Percentiles rank a stretch among this genome's conserved stretches.
Conservation (phyloP, 2,329 filamentous ascomycete genomes). For the Epichloe sp. region DNA sequence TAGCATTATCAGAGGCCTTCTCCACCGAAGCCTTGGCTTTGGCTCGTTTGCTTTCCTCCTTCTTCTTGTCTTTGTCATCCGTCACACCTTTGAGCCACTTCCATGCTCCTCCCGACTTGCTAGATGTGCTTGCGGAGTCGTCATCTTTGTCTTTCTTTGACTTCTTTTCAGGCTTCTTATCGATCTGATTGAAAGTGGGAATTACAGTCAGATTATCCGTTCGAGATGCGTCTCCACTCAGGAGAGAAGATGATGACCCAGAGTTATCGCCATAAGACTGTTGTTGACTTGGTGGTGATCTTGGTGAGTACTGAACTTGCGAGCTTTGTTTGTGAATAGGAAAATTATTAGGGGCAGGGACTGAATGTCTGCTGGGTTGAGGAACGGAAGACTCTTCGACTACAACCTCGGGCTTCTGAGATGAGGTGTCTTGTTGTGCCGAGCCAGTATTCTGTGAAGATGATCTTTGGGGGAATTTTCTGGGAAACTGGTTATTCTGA, state of each 20-base stretch:
- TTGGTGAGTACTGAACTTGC: constrained; percentile 7
- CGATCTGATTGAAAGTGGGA: constrained; percentile 55
- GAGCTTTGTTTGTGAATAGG: not conserved
- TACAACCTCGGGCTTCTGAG: constrained; percentile 12
- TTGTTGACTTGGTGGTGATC: constrained; percentile 5
- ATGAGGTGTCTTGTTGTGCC: constrained; percentile 13
- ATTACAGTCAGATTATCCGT: constrained; percentile 73
- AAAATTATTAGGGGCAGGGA: not conserved
- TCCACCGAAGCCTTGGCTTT: constrained; percentile 47
- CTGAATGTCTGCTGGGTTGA: constrained; percentile 4
- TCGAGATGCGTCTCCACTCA: constrained; percentile 51
- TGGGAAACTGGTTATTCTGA: constrained; percentile 13
- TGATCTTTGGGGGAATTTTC: constrained; percentile 37
- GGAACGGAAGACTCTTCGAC: constrained; percentile 28
- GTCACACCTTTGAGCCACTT: constrained; percentile 74
- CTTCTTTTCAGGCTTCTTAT: constrained; percentile 63
- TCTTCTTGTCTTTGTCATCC: constrained; percentile 50
- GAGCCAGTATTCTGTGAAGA: constrained; percentile 38
- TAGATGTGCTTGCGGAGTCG: constrained; percentile 42
- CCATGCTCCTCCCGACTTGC: constrained; percentile 57
- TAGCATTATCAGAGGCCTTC: constrained; percentile 60
- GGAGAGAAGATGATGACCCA: constrained; percentile 44
- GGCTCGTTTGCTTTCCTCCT: constrained; percentile 51
- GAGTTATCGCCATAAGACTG: constrained; percentile 16
- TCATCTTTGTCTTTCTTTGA: constrained; percentile 61